Evolutionary conservation across 1,284 basidiomycete genomes (phyloP).

Genomic region (Leccinum pallidistipes): DNA sequence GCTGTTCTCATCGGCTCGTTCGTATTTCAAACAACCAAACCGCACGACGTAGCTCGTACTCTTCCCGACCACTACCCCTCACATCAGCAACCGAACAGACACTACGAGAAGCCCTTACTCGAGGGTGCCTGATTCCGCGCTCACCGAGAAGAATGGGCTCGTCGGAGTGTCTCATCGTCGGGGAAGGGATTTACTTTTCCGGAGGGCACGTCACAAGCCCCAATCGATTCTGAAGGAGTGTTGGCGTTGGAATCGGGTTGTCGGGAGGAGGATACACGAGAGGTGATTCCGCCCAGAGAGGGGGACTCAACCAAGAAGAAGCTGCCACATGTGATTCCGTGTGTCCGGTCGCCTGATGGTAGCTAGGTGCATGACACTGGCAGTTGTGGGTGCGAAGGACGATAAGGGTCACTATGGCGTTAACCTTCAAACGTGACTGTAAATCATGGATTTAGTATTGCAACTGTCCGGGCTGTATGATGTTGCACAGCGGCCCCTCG

Average conservation of each 20-base stretch:
- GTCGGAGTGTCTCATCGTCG: slow-evolving; percentile 11
- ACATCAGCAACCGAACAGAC: too few relatives aligned
- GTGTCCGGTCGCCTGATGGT: slow-evolving; percentile 41
- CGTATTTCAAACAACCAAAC: too few relatives aligned
- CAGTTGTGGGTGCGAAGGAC: neutral
- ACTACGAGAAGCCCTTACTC: slow-evolving; percentile 25
- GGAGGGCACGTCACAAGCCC: slow-evolving; percentile 20
- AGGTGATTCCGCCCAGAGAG: neutral
- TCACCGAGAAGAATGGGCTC: neutral
- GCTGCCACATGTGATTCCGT: slow-evolving; percentile 46
- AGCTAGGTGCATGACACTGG: neutral
- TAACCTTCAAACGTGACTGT: too few relatives aligned
- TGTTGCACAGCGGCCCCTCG: too few relatives aligned
- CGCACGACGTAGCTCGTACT: too few relatives aligned
- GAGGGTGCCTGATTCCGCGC: neutral
- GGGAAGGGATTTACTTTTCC: neutral
- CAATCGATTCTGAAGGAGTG: neutral
- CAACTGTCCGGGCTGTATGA: too few relatives aligned
- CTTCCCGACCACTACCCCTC: too few relatives aligned
- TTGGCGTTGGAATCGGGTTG: neutral
- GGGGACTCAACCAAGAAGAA: neutral
- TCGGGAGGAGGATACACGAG: neutral
- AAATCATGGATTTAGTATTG: too few relatives aligned
- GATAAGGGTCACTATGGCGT: neutral
- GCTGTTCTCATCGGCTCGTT: too few relatives aligned